Evolutionary conservation across 2,329 filamentous ascomycete genomes (phyloP), one percentile per base, ranked within the genome.

Genomic region (Colletotrichum endophyticum): DNA sequence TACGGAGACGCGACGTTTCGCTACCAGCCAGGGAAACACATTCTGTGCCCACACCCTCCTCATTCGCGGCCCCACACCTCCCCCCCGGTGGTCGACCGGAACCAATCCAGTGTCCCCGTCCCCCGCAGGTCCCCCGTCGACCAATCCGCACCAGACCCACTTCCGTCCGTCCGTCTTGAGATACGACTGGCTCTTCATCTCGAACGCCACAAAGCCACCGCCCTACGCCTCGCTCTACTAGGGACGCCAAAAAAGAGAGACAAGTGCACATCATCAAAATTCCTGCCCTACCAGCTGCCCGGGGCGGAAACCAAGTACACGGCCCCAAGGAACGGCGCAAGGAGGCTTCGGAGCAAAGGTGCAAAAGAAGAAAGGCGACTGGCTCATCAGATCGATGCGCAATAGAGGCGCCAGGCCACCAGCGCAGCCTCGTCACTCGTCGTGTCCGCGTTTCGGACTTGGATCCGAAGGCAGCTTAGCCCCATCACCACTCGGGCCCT

Each of bases 1-100:
- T 44, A 67, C 36, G 63, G 61, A 67, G 34, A 34, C n/a, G 69
- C 63, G 73, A 75, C 69, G 70, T 73, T 73, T 75, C 70, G 73
- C 25, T 32, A 22, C 67, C 67, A 66, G 61, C 49, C 59, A 49
- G 34, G 67, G 67, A 75, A 75, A 72, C 72, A 67, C 66, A 19
- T 27, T 49, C n/a, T 66, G 34, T 16, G 3, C 16, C 57, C 68
- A 66, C 72, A n/a, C 49, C 49, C 70, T 22, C 16, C 15, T 34
- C 16, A 16, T 13, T 59, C 4, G 12, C 13, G 22, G 30, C 67
- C 12, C 56, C 25, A 56, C 28, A 27, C 53, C 32, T 12, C 15
- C 19, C n/a, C 11, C 30, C 36, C 15, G 15, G 15, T 39, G 15
- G 6, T 66, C 57, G 11, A 32, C 25, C 25, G 32, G 39, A 16